A percentile compares a stretch with the other conserved stretches of the same genome.
Evolutionary conservation across 306 rosid species (phyloP).

Genomic region (Alnus glutinosa): DNA sequence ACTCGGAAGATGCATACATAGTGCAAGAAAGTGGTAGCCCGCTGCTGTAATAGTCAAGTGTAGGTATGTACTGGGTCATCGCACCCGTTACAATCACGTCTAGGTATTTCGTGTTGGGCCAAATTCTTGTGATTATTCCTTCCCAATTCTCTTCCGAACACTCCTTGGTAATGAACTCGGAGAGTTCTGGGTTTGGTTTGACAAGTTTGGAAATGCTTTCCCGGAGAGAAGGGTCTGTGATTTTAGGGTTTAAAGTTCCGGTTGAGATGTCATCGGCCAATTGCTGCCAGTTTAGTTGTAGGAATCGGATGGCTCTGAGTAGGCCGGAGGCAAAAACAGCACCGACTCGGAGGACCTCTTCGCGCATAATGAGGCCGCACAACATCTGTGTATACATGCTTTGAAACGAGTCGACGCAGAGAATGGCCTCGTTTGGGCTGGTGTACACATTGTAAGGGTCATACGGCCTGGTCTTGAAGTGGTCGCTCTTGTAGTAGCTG

Average conservation of each 20-base stretch:
- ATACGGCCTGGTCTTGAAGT: slow-evolving; percentile 72
- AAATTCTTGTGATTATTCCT: slow-evolving; percentile 66
- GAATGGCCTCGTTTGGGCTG: slow-evolving; percentile 78
- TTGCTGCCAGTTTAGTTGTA: slow-evolving; percentile 68
- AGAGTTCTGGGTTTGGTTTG: slow-evolving; percentile 56
- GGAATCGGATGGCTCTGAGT: slow-evolving; percentile 81
- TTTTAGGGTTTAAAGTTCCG: slow-evolving; percentile 63
- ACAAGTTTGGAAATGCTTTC: slow-evolving; percentile 45
- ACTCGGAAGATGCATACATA: slow-evolving; percentile 94
- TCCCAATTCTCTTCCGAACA: slow-evolving; percentile 68
- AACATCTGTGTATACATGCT: slow-evolving; percentile 95
- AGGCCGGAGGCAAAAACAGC: slow-evolving; percentile 95
- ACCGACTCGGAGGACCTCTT: slow-evolving; percentile 74
- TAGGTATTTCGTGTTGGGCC: slow-evolving; percentile 92
- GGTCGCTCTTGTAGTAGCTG: slow-evolving; percentile 80
- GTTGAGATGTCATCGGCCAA: slow-evolving; percentile 56
- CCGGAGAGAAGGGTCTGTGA: slow-evolving; percentile 54
- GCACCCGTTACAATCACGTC: slow-evolving; percentile 95
- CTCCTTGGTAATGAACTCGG: slow-evolving; percentile 49
- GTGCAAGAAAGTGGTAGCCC: slow-evolving; percentile 76
- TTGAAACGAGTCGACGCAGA: slow-evolving; percentile 78
- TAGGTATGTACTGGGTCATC: slow-evolving; percentile 93
- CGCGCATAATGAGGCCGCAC: slow-evolving; percentile 83
- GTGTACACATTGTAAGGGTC: slow-evolving; percentile 83
- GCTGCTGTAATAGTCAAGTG: slow-evolving; percentile 70